phyloP scores from a whole-genome alignment of 1,284 basidiomycete genomes.

The Tylopilus sp. region DNA sequence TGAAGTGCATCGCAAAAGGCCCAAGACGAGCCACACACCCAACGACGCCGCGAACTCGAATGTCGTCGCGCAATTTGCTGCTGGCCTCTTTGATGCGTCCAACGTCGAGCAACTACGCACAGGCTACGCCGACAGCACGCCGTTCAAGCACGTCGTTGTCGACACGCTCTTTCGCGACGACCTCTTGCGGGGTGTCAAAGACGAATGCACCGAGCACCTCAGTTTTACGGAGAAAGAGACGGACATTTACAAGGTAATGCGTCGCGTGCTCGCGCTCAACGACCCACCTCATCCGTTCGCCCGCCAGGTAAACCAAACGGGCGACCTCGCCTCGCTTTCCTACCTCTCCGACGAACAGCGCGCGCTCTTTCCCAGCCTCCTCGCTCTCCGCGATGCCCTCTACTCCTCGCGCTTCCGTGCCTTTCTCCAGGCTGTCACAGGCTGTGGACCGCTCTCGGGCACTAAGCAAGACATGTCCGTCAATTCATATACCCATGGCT shows the following conservation, averaged over 20 bases:
- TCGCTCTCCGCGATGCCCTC: constrained; percentile 86
- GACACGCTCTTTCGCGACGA: constrained; percentile 85
- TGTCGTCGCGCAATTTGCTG: constrained; percentile 13
- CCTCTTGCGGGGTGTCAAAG: constrained; percentile 73
- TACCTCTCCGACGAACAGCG: constrained; percentile 79
- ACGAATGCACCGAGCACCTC: constrained; percentile 82
- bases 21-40: constrained; percentile 24
- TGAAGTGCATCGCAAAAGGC: constrained; percentile 17
- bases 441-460: constrained; percentile 90
- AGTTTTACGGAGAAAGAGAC: constrained; percentile 97
- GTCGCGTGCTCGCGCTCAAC: neutral
- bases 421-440: constrained; percentile 87
- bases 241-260: constrained; percentile 91
- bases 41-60: constrained; percentile 3
- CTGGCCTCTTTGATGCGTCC: constrained; percentile 55
- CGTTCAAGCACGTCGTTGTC: constrained; percentile 85
- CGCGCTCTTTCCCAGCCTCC: constrained; percentile 74
- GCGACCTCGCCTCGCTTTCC: constrained; percentile 91
- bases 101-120: constrained; percentile 55
- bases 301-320: constrained; percentile 90
- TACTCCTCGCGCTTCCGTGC: constrained; percentile 85
- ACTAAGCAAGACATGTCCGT: constrained; percentile 96
- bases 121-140: constrained; percentile 60
- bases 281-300: neutral
- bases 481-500: constrained; percentile 87